Base-by-base conservation (phyloP, 2,329 filamentous ascomycete species). In the Pseudopithomyces maydicus region DNA sequence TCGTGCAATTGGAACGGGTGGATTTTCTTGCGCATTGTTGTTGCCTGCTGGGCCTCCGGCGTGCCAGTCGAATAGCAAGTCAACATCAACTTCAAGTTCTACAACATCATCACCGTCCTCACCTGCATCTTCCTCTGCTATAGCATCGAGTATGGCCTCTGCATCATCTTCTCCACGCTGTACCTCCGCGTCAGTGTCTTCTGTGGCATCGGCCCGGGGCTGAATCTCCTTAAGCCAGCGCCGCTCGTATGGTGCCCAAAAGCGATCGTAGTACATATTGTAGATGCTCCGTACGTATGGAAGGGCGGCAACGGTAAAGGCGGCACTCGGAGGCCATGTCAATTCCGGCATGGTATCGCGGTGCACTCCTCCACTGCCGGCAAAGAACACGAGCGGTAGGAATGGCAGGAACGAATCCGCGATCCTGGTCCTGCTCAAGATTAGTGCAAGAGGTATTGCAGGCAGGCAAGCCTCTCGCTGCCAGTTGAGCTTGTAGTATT, bases 271-370 rank as follows among this genome's bases (percentile, higher is more conserved):
- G 50, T 87, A 78, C 29, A 81, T 78, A 54, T 86, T 85, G 74
- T 91, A 91, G 20, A 84, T 78, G 32, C 82, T 82, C 51, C 88
- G 84, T 2, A 90, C 67, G 62, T 90, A 90, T 0, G 89, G 89
- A 3, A 91, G 74, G 4, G 85, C 79, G 2, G 87, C 85, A 62
- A 91, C 85, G 2, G 86, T 84, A 63, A 90, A 84, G 23, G 85
- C 84, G 14, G 88, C 84, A 45, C 83, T 85, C 1, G 88, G 88
- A 2, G 89, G 87, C 86, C 86, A 89, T 43, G 85, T 74, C n/a
- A 86, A 74, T 58, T 87, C 82, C 4, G 84, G 72, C 44, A 77
- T 8, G 48, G 11, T 59, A 8, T 76, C 69, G 14, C 80, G 75
- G 38, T 71, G 67, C 0, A 73, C 66, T 6, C 80, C 79, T 38